Evolutionary conservation across 2,329 filamentous ascomycete genomes (phyloP).

Genomic region (Remersonia thermophila): DNA sequence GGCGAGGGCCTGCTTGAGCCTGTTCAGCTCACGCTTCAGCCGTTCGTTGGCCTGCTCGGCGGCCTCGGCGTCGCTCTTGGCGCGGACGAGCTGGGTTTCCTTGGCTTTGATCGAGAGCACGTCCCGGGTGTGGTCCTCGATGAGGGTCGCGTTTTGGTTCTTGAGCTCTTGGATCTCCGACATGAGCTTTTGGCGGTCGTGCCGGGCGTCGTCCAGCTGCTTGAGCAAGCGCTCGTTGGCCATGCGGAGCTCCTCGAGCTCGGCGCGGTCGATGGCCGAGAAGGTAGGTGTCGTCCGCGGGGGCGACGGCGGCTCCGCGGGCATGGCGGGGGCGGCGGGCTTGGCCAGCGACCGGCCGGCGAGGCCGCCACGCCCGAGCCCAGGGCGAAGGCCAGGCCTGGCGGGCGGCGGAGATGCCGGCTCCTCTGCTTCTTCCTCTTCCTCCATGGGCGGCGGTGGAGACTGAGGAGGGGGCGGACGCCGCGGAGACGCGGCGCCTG

Average conservation of each 20-base stretch:
- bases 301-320: conserved; percentile 41
- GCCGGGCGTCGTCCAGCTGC: conserved; percentile 66
- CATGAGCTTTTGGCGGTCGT: conserved; percentile 67
- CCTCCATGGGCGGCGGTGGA: conserved; percentile 41
- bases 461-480: conserved; percentile 35
- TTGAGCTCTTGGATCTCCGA: conserved; percentile 90
- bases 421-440: conserved; percentile 39
- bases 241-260: conserved; percentile 75
- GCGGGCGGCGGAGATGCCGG: conserved; percentile 32
- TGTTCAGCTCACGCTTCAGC: conserved; percentile 76
- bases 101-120: conserved; percentile 96
- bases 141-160: conserved; percentile 90
- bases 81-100: conserved; percentile 89
- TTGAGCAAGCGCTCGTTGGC: conserved; percentile 69
- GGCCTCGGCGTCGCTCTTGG: conserved; percentile 77
- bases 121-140: conserved; percentile 93
- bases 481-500: conserved; percentile 40
- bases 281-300: conserved; percentile 32
- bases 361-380: conserved; percentile 66
- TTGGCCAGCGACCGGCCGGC: conserved; percentile 78
- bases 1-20: conserved; percentile 76
- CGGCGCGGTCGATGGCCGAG: conserved; percentile 66
- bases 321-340: conserved; percentile 41
- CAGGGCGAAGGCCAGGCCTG: conserved; percentile 50
- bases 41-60: conserved; percentile 79